A percentile compares a stretch with the other conserved stretches of the same genome.
phyloP scores from a whole-genome alignment of 1,139 yeast species.

The Pneumocystis murina region DNA sequence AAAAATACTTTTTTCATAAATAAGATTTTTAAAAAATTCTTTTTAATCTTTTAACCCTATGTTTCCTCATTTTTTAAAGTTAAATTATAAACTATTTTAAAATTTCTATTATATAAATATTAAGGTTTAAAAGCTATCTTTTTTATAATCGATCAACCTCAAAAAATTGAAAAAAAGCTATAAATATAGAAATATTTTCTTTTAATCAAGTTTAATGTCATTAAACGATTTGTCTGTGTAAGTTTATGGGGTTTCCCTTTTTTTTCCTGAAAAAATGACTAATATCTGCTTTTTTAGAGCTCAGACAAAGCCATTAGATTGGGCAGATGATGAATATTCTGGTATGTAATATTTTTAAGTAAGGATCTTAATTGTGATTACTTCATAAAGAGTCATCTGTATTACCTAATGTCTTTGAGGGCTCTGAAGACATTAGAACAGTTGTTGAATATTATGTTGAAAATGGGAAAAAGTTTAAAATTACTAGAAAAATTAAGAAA shows the following conservation, averaged over 20 bases:
- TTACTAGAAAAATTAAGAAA: conserved; percentile 72
- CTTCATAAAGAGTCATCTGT: background rate
- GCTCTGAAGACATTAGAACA: conserved; percentile 56
- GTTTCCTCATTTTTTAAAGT: too few species aligned
- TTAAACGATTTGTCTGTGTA: background rate
- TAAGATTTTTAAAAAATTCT: too few species aligned
- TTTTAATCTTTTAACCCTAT: too few species aligned
- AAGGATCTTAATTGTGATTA: background rate
- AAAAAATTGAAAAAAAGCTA: background rate
- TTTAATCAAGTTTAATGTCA: background rate
- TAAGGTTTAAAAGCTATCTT: too few species aligned
- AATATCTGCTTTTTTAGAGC: background rate
- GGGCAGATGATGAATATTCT: background rate
- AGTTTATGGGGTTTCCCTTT: background rate
- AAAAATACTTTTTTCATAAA: too few species aligned
- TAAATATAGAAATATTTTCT: background rate
- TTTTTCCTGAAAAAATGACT: background rate
- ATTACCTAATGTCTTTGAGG: background rate
- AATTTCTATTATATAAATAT: too few species aligned
- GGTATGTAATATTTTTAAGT: background rate
- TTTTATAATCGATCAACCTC: background rate
- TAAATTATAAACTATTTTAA: too few species aligned
- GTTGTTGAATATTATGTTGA: conserved; percentile 56
- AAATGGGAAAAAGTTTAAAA: conserved; percentile 71
- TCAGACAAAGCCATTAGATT: background rate